Evolutionary conservation across 148 eudicot genomes (phyloP), one percentile per base, ranked within the genome.

Genomic region (Diospyros kaki): DNA sequence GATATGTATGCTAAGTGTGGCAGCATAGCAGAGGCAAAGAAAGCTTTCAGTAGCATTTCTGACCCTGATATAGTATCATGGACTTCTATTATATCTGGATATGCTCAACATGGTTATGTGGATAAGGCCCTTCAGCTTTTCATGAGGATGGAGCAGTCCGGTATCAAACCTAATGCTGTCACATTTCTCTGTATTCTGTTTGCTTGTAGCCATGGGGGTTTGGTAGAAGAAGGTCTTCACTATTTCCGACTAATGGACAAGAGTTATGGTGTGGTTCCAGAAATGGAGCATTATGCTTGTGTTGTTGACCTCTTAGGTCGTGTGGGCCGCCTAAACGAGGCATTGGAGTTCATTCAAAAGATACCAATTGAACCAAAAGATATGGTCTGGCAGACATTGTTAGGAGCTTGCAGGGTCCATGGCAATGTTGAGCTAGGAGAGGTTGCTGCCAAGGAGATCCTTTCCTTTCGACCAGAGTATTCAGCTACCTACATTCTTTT

Each of bases 181-280:
- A 71, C 79, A 17, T 60, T 75, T 7, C 54, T 76, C 28, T 80
- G 79, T 67, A 77, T 76, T 66, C 66, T 76, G 15, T 80, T 67
- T 60, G 79, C 83, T 52, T 81, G 80, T 58, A 81, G 83, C 63
- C 77, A 81, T 73, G 75, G 74, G 3, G 83, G 80, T 55, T 64
- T 81, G 65, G 80, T 81, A 39, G 83, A 76, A 59, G 83, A 81
- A 61, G 80, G 84, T 17, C 74, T 81, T 73, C 8, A 58, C 11
- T 73, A 45, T 66, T 81, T 77, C 60, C 38, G 38, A 69, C 65
- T 48, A 10, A 81, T 81, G 81, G 72, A 62, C 39, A 69, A 69
- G 69, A 55, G 18, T 38, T 76, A 76, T 62, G 79, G 73, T n/a
- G 5, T 81, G 50, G 55, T 45, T 14, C 80, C 83, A 67, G 55